phyloP scores from a whole-genome alignment of 768 basidiomycete genomes.

The Phlebiopsis flavidoalba region DNA sequence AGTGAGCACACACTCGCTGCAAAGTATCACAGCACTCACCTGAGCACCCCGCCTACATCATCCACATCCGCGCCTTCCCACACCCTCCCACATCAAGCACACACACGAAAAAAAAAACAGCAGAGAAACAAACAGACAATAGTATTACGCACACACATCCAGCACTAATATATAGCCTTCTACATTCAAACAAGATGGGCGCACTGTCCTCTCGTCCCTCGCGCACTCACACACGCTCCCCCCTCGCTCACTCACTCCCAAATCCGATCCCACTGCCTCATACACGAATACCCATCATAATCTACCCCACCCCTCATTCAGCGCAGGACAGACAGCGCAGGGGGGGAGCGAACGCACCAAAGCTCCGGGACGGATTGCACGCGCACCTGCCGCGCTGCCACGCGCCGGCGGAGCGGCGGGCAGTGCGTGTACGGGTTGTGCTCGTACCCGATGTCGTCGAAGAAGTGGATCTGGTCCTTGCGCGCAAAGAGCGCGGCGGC shows the following conservation, averaged over 20 bases:
- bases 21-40: no score
- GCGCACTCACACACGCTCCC: no score
- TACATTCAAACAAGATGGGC: no score
- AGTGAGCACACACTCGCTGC: no score
- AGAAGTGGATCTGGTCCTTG: slow-evolving; percentile 66
- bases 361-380: slow-evolving; percentile 48
- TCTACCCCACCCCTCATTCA: slow-evolving; percentile 28
- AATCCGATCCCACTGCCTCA: slow-evolving; percentile 45
- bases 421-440: slow-evolving; percentile 56
- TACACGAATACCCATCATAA: slow-evolving; percentile 54
- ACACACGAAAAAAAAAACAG: no score
- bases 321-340: neutral
- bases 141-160: no score
- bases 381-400: slow-evolving; percentile 42
- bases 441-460: slow-evolving; percentile 63
- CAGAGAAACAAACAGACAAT: no score
- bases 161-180: no score
- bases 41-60: no score
- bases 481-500: slow-evolving; percentile 42
- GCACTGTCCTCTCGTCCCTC: no score
- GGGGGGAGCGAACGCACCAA: slow-evolving; percentile 37
- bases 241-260: neutral
- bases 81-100: no score
- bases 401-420: slow-evolving; percentile 26
- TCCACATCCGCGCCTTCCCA: no score